Percentiles rank a stretch among this genome's conserved stretches.
phyloP scores from a whole-genome alignment of 2,329 filamentous ascomycete genomes.

The Cercospora sp. region DNA sequence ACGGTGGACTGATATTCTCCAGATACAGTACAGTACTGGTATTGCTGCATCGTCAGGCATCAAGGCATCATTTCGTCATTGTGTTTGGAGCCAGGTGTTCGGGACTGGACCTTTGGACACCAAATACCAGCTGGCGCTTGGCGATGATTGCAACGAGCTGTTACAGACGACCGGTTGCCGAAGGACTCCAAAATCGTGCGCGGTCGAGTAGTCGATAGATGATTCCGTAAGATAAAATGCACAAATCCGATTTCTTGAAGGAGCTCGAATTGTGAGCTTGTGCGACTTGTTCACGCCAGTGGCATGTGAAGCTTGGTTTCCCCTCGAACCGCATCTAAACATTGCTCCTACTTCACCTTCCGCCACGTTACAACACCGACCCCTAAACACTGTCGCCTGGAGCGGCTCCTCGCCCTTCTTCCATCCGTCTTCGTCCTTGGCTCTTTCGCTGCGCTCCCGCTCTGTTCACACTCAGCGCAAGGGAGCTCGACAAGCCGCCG shows the following conservation, averaged over 20 bases:
- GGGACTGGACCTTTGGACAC: neutral
- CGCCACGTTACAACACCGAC: conserved; percentile 11
- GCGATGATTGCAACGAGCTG: neutral
- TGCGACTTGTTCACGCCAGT: neutral
- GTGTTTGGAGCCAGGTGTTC: conserved; percentile 4
- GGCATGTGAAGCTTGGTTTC: conserved; percentile 11
- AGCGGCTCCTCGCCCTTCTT: neutral
- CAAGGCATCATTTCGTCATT: neutral
- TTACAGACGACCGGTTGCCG: neutral
- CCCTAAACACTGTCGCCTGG: conserved; percentile 9
- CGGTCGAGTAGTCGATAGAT: neutral
- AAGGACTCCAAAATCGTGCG: neutral
- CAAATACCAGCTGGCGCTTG: conserved; percentile 10
- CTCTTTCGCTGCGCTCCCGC: neutral
- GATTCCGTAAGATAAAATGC: no score
- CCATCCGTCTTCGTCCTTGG: neutral
- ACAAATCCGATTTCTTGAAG: neutral
- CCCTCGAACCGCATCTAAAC: conserved; percentile 14
- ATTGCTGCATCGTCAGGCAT: neutral
- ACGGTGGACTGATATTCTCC: neutral
- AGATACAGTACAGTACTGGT: neutral
- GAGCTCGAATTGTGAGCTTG: conserved; percentile 2
- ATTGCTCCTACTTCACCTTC: conserved; percentile 6
- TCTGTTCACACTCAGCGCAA: neutral
- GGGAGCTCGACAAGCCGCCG: neutral